Base-by-base conservation (phyloP, 2,329 filamentous ascomycete genomes). In the Chaetomiaceae sp. region DNA sequence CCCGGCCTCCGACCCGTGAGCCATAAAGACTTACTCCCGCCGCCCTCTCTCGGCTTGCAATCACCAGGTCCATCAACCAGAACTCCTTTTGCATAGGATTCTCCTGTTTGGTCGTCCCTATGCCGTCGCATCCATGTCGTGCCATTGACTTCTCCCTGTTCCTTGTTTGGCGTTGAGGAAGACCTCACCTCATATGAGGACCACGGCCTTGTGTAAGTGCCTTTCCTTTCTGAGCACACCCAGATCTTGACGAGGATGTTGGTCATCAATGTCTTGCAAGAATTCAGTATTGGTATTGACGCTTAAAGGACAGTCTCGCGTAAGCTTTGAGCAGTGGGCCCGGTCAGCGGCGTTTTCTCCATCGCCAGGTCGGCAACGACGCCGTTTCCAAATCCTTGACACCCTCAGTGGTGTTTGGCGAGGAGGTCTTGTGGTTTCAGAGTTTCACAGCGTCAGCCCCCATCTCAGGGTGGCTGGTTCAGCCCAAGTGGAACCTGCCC, bases 391-490 rank as follows among this genome's bases (percentile, higher is more conserved):
- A 8, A 27, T 35, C 5, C 19, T 14, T 12, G 33, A 19, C 12
- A 10, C 12, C 13, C 1, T 21, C 3, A 30, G 14, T 30, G 31
- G 21, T 37, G n/a, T n/a, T n/a, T 14, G 25, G 6, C 25, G 17
- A 51, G 50, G 20, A 27, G 8, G n/a, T 21, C 43, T 16, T 20
- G 17, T 14, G 4, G 19, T 35, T 33, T 43, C 40, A 27, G 17
- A 14, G 27, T 40, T 39, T 21, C 44, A 27, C 31, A 6, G 31
- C 13, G 37, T 34, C 45, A 50, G 23, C 48, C 25, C 25, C 12
- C 48, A 42, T 48, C 41, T 43, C 45, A 53, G 39, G 20, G 37
- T 27, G 30, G 19, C 46, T 47, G 43, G 25, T 13, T 43, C 43
- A 35, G 34, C 46, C 20, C 38, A 34, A 46, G 49, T 50, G 37